A percentile compares a stretch with the other conserved stretches of the same genome.
Conservation (phyloP, 2,329 filamentous ascomycete species). For the Colletotrichum scovillei region DNA sequence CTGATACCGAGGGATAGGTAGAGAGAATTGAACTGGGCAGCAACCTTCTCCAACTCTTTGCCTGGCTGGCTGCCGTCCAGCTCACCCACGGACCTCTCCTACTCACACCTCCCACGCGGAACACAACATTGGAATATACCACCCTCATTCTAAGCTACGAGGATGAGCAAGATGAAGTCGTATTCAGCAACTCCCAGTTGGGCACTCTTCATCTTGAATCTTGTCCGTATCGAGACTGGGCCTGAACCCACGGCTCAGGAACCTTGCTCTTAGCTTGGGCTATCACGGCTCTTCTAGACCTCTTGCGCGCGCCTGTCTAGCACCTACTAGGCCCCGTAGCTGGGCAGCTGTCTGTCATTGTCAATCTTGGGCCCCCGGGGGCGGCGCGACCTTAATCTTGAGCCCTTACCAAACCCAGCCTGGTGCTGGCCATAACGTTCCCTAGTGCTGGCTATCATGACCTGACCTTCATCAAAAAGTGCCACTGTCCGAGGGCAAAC, state of each 20-base stretch:
- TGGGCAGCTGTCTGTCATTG: slow-evolving; percentile 16
- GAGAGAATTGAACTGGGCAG: neutral
- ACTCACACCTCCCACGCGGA: neutral
- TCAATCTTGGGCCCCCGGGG: slow-evolving; percentile 15
- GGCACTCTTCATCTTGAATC: slow-evolving; percentile 1
- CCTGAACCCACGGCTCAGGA: slow-evolving; percentile 2
- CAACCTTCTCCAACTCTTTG: neutral
- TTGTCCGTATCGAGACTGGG: neutral
- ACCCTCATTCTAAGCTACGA: neutral
- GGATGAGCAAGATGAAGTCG: neutral
- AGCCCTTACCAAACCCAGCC: slow-evolving; percentile 12
- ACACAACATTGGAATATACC: neutral
- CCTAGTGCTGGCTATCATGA: neutral
- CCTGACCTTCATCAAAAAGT: neutral
- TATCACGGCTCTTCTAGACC: neutral
- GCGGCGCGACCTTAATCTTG: neutral
- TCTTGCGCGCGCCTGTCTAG: neutral
- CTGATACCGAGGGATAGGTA: neutral
- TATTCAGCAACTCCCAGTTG: neutral
- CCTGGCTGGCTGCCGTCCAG: neutral
- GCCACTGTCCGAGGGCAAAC: neutral
- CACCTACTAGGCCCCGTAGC: slow-evolving; percentile 12
- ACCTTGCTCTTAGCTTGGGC: slow-evolving; percentile 17
- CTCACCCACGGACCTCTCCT: neutral
- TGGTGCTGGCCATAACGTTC: slow-evolving; percentile 1